Evolutionary conservation across 169 alveolate genomes (phyloP), one percentile per base, ranked within the genome.

Genomic region (Babesia ovis): DNA sequence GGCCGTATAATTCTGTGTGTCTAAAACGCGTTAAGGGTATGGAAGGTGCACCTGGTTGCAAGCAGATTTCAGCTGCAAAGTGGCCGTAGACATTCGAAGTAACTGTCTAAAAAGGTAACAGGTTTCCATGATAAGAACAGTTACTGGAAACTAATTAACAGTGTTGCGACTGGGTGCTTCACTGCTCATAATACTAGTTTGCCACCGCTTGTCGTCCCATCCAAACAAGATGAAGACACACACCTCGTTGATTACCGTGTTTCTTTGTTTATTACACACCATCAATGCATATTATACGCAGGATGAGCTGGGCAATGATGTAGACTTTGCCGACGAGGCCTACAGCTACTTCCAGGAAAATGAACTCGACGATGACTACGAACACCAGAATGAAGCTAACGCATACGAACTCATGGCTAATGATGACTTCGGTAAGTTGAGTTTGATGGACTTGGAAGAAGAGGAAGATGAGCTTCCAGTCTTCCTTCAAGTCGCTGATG

Each of bases 341-440:
- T 57, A 57, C 67, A 57, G 67, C 67, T 57, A 57, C 67, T 57
- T 57, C 32, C 32, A 31, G 23, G 70, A 60, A 39, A 43, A 29
- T 25, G 70, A 60, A 55, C 56, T 60, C 22, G 70, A 60, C 27
- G 22, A 22, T n/a, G 35, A n/a, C 54, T 60, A 60, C 56, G 70
- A 60, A 22, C 5, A 25, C 23, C 56, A 27, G 3, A 42, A 39
- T 20, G 56, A 22, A 18, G 45, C 20, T 16, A 43, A 25, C 42
- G 2, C 23, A 5, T 60, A 60, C 42, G 70, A 60, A 4, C 27
- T 41, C 57, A 29, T 42, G 31, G 37, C 12, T 35, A 35, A 57
- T 12, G 67, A 32, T 12, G 51, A 9, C n/a, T 57, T 57, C 18
- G 48, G 32, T 22, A 31, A 31, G 42, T 22, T 34, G 45, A 32